phyloP scores from a whole-genome alignment of 305 asterid genomes.

The Solanum hybrid region DNA sequence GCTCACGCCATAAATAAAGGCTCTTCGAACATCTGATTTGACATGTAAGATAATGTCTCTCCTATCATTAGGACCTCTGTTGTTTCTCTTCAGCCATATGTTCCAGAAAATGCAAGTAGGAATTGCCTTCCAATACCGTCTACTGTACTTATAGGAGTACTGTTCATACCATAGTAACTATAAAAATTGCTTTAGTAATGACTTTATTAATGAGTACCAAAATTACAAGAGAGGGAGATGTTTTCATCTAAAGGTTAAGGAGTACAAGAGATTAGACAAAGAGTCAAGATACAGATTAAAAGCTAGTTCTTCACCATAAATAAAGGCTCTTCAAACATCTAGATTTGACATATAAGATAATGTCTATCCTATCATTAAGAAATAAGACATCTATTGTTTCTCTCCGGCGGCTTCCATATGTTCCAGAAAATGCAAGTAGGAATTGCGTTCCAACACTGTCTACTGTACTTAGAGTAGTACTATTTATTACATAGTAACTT shows the following conservation, averaged over 20 bases:
- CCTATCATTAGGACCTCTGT: background rate
- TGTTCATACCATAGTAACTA: background rate
- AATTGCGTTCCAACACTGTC: background rate
- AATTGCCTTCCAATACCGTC: background rate
- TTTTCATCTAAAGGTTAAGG: background rate
- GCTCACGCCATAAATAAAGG: background rate
- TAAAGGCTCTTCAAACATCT: background rate
- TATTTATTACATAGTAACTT: background rate
- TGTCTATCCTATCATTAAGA: background rate
- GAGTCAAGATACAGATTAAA: background rate
- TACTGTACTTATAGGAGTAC: background rate
- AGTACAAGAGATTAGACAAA: background rate
- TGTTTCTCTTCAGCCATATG: background rate
- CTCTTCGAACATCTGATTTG: background rate
- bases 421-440: background rate
- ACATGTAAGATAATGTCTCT: background rate
- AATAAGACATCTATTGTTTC: background rate
- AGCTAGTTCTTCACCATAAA: background rate
- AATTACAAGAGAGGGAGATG: background rate
- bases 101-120: background rate
- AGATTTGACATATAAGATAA: background rate
- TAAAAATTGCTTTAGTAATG: background rate
- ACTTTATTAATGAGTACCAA: background rate
- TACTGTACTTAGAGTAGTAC: background rate
- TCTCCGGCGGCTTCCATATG: background rate